phyloP scores from a whole-genome alignment of 1,139 yeast genomes.

The Ashbya aceris region DNA sequence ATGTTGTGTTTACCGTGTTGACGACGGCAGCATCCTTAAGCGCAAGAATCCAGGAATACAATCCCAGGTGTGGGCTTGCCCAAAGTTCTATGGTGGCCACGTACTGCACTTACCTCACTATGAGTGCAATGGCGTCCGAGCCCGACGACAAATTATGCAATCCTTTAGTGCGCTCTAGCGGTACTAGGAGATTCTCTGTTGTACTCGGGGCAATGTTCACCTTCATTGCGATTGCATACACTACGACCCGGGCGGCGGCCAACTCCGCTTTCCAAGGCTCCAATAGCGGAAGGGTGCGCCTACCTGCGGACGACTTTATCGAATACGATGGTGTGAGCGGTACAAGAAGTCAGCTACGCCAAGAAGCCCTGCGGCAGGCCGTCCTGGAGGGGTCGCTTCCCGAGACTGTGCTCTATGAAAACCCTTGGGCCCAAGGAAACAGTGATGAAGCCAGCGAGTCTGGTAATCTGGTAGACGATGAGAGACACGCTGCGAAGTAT shows the following conservation, averaged over 20 bases:
- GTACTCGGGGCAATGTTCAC: constrained; percentile 90
- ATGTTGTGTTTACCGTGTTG: constrained; percentile 52
- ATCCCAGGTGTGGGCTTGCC: constrained; percentile 93
- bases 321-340: constrained; percentile 39
- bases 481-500: constrained; percentile 61
- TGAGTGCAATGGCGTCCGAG: constrained; percentile 93
- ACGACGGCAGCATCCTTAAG: constrained; percentile 67
- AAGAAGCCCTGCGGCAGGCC: constrained; percentile 85
- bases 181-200: constrained; percentile 84
- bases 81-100: constrained; percentile 94
- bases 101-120: constrained; percentile 83
- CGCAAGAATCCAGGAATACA: constrained; percentile 80
- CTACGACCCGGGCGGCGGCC: constrained; percentile 95
- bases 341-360: constrained; percentile 65
- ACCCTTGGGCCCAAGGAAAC: constrained; percentile 45
- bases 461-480: constrained; percentile 45
- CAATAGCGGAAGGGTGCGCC: constrained; percentile 22
- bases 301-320: constrained; percentile 29
- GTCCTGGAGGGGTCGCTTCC: constrained; percentile 94
- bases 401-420: constrained; percentile 75
- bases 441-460: constrained; percentile 35
- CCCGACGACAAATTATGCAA: constrained; percentile 92
- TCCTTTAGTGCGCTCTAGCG: constrained; percentile 79
- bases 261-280: constrained; percentile 48
- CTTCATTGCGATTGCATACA: constrained; percentile 89